Conservation (phyloP, 2,329 filamentous ascomycete genomes). For the Herpotrichia juniperi region DNA sequence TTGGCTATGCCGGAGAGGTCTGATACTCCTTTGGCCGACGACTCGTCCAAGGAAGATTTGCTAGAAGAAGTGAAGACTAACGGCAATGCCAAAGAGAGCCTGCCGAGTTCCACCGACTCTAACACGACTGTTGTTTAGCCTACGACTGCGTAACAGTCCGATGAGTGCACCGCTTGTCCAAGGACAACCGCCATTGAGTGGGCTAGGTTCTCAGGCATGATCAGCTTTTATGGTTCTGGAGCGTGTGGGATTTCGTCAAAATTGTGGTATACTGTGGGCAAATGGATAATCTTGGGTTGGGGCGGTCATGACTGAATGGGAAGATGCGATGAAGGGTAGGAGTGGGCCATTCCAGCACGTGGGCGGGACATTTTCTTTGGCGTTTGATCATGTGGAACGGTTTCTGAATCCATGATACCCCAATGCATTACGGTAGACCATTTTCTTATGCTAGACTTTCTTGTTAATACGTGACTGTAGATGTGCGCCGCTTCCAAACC, state of each 20-base stretch:
- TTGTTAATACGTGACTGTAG: background rate
- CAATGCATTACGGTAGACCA: background rate
- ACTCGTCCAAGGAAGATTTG: background rate
- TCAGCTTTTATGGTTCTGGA: background rate
- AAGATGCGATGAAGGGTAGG: background rate
- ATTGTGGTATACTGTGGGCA: too few relatives aligned
- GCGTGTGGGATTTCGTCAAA: too few relatives aligned
- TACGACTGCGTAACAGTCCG: background rate
- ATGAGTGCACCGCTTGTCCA: conserved; percentile 7
- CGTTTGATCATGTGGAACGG: conserved; percentile 1
- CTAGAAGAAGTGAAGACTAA: background rate
- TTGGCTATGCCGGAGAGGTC: background rate
- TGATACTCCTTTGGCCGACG: background rate
- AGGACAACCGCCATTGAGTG: background rate
- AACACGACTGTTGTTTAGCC: background rate
- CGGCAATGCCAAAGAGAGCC: background rate
- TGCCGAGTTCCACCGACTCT: background rate
- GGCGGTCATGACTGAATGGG: background rate
- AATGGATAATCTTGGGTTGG: too few relatives aligned
- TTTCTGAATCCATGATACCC: conserved; percentile 8
- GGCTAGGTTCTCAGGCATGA: background rate
- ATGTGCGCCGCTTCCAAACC: background rate
- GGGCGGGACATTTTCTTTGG: background rate
- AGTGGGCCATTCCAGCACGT: background rate
- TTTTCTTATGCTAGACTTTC: background rate